Base-by-base conservation (phyloP, 2,329 filamentous ascomycete species). In the Ustilaginoidea virens region DNA sequence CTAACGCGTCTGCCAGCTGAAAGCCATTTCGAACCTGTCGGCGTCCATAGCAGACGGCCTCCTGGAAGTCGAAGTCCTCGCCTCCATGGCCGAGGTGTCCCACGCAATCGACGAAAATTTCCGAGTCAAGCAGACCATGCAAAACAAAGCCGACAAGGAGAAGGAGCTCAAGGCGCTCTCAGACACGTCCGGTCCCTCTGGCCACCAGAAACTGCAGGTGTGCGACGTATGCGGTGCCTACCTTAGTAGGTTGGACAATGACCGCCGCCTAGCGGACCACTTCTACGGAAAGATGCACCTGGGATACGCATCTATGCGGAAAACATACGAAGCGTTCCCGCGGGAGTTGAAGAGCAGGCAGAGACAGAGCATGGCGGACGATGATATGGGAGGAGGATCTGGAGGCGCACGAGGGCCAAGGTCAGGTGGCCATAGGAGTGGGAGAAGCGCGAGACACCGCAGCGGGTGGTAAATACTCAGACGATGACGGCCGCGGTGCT, bases 211-310 rank as follows among this genome's bases (percentile, higher is more conserved):
- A 53, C 64, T 98, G 23, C 90, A 98, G 52, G 90, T 98, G 26
- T 98, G 90, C 64, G 90, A 98, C 55, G 90, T 96, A 1, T 98
- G 90, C 53, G 90, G 90, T 37, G 90, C 90, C 5, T 98, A 96
- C 51, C 67, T 98, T 21, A 85, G 76, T 37, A 63, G 90, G 14
- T 67, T 98, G 18, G 90, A 98, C 50, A 98, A 98, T 48, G 90
- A 98, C 52, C 71, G 90, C 20, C 69, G 90, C 17, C 54, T 98
- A 47, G 90, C 90, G 13, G 90, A 98, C 50, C 90, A 98, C 53
- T 98, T 98, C 51, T 96, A 94, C 54, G 90, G 90, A 14, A 98
- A 98, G 64, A 98, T 98, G 90, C 90, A 98, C 49, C 60, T 98
- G 33, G 90, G 90, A 0, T 98, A 96, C 51, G 90, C 90, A 11